Percentiles rank a stretch among this genome's conserved stretches.
Conservation (phyloP, 2,329 filamentous ascomycete species). For the Cladosporium sp. region DNA sequence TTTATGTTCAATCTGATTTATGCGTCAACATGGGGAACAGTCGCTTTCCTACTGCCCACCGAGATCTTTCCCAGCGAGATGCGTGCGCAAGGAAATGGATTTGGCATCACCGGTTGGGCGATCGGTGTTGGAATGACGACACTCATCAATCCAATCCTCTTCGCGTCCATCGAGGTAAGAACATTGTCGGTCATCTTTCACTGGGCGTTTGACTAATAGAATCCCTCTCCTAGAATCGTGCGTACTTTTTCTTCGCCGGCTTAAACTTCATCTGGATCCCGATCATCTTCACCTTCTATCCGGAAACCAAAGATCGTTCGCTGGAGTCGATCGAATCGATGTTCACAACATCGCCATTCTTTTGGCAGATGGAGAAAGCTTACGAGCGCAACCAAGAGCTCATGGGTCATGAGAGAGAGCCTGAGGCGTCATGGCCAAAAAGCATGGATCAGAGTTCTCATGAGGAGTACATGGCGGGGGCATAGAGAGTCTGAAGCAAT, state of each 20-base stretch:
- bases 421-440: neutral
- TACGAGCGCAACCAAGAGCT: no score
- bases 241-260: conserved; percentile 50
- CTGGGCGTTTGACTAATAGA: no score
- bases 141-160: conserved; percentile 52
- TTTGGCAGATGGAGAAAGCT: conserved; percentile 42
- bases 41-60: conserved; percentile 49
- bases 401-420: no score
- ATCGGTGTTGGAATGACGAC: conserved; percentile 51
- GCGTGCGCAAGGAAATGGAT: conserved; percentile 56
- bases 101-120: conserved; percentile 57
- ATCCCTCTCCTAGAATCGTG: no score
- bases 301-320: conserved; percentile 43
- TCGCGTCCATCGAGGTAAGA: conserved; percentile 36
- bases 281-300: conserved; percentile 46
- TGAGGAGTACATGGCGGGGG: no score
- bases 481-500: no score
- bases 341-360: conserved; percentile 47
- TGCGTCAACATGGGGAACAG: conserved; percentile 48
- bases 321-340: conserved; percentile 50
- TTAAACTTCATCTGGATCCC: conserved; percentile 51
- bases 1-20: conserved; percentile 51
- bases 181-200: no score
- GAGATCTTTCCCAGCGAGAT: conserved; percentile 56
- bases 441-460: neutral